phyloP scores from a whole-genome alignment of 208 protist species.

The Acanthamoeba triangularis region DNA sequence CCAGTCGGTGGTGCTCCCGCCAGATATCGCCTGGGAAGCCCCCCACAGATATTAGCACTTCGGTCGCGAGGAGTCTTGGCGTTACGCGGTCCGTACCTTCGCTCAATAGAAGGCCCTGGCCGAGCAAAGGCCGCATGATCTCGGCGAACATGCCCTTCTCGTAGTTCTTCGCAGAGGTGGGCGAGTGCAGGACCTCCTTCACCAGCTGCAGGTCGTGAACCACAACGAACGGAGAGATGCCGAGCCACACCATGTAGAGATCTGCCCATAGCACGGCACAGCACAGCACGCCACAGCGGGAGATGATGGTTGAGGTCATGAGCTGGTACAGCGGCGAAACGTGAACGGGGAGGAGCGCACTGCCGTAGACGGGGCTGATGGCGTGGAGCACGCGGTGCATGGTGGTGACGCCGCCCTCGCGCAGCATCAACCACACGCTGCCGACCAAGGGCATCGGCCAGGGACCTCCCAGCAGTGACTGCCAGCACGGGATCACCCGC shows the following conservation, averaged over 20 bases:
- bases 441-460: constrained; percentile 18
- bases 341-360: neutral
- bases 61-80: too few relatives aligned
- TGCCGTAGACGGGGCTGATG: neutral
- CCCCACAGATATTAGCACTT: too few relatives aligned
- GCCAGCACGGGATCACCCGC: neutral
- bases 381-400: constrained; percentile 42
- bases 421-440: constrained; percentile 16
- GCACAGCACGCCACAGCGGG: neutral
- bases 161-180: neutral
- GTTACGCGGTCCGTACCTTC: neutral
- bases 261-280: neutral
- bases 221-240: constrained; percentile 17
- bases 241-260: constrained; percentile 32
- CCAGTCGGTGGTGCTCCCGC: constrained; percentile 23
- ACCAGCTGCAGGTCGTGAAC: constrained; percentile 31
- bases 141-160: constrained; percentile 71
- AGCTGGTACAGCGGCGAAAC: too few relatives aligned
- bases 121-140: constrained; percentile 46
- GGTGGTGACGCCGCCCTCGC: constrained; percentile 19
- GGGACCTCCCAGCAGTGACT: constrained; percentile 24
- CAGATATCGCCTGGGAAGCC: neutral
- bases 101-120: constrained; percentile 37
- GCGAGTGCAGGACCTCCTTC: constrained; percentile 40
- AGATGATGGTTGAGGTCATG: too few relatives aligned